A percentile compares a stretch with the other conserved stretches of the same genome.
phyloP scores from a whole-genome alignment of 2,329 filamentous ascomycete species.

The Scortechinia acanthostroma region DNA sequence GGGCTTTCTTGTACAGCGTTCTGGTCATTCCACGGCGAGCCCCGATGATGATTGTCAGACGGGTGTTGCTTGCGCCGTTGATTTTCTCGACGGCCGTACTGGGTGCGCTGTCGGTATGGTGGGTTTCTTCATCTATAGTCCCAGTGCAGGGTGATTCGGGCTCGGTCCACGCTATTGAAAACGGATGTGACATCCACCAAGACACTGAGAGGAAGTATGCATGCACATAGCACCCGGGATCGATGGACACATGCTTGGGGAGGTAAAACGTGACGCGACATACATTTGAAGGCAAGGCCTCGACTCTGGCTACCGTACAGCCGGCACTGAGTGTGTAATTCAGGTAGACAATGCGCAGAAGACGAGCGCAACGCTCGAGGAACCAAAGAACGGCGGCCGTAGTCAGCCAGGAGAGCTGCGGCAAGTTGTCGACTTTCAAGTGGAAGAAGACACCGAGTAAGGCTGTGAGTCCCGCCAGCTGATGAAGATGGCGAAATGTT shows the following conservation, averaged over 20 bases:
- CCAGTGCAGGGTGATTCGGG: too few relatives aligned
- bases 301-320: constrained; percentile 40
- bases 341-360: constrained; percentile 38
- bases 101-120: constrained; percentile 14
- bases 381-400: constrained; percentile 26
- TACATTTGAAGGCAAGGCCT: constrained; percentile 42
- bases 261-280: constrained; percentile 44
- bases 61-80: constrained; percentile 19
- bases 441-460: constrained; percentile 33
- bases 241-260: constrained; percentile 39
- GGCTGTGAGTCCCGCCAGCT: constrained; percentile 29
- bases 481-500: constrained; percentile 35
- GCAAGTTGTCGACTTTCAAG: constrained; percentile 26
- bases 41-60: constrained; percentile 47
- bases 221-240: constrained; percentile 51
- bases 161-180: constrained; percentile 35
- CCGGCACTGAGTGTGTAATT: constrained; percentile 39
- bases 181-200: constrained; percentile 36
- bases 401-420: constrained; percentile 26
- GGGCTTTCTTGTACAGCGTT: constrained; percentile 47
- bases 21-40: constrained; percentile 56
- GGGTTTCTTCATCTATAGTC: too few relatives aligned
- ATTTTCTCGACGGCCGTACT: constrained; percentile 6
- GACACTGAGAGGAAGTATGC: constrained; percentile 44
- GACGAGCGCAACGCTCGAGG: constrained; percentile 31